Evolutionary conservation across 768 basidiomycete species (phyloP).

Genomic region (Cubamyces sp.): DNA sequence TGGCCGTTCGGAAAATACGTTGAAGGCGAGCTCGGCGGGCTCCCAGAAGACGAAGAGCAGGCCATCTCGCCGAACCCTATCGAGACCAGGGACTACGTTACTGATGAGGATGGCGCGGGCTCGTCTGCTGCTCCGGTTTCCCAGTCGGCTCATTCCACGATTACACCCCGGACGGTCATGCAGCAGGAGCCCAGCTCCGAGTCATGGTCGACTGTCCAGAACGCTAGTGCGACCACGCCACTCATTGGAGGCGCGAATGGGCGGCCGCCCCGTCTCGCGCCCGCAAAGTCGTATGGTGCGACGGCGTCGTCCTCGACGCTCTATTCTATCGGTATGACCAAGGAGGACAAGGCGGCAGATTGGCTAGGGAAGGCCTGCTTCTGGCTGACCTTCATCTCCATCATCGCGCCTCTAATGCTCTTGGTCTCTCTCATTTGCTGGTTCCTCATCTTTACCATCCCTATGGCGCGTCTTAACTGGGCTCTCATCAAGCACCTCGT

Average conservation of each 20-base stretch:
- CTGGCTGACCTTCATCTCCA: slow-evolving; percentile 73
- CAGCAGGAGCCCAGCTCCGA: slow-evolving; percentile 41
- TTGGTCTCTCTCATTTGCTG: slow-evolving; percentile 89
- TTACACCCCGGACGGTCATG: slow-evolving; percentile 43
- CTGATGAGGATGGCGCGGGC: slow-evolving; percentile 41
- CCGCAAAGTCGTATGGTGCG: slow-evolving; percentile 74
- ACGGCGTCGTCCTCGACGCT: slow-evolving; percentile 36
- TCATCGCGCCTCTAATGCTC: slow-evolving; percentile 90
- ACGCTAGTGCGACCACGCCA: slow-evolving; percentile 50
- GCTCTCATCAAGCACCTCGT: slow-evolving; percentile 86
- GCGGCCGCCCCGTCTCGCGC: slow-evolving; percentile 28
- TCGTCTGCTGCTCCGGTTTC: slow-evolving; percentile 26
- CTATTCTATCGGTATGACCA: slow-evolving; percentile 22
- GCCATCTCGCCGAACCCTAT: slow-evolving; percentile 28
- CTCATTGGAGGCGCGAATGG: slow-evolving; percentile 44
- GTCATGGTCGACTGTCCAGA: slow-evolving; percentile 43
- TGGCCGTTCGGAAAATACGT: slow-evolving; percentile 99
- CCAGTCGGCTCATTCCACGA: slow-evolving; percentile 47
- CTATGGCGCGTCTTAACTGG: slow-evolving; percentile 98
- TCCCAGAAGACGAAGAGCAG: slow-evolving; percentile 40
- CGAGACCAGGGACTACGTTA: slow-evolving; percentile 34
- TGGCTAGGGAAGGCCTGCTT: slow-evolving; percentile 77
- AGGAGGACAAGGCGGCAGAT: slow-evolving; percentile 40
- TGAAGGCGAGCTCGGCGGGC: slow-evolving; percentile 67
- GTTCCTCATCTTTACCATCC: slow-evolving; percentile 93